These are phyloP conservation scores for Zygoascus flipseniorum DNA, from an alignment of 805 yeast species.

Conservation along the genomic window DNA sequence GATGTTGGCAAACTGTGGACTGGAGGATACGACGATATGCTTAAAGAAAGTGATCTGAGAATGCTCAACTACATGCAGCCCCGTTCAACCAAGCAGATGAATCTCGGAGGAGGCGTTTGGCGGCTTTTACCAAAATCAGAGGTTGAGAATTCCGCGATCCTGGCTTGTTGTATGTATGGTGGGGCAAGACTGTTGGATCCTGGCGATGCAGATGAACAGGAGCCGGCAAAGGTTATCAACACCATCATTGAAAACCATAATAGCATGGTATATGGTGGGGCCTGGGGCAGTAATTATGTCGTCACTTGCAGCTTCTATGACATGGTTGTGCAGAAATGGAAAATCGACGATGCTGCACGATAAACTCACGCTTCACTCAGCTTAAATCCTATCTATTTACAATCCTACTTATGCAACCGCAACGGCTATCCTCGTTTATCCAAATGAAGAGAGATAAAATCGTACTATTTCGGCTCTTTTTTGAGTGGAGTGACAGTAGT, in stretches of 20 bases:
- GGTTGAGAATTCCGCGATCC: slow-evolving; percentile 36
- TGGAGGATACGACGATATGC: slow-evolving; percentile 83
- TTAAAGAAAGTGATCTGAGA: slow-evolving; percentile 63
- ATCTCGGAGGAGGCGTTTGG: slow-evolving; percentile 95
- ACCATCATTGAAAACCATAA: slow-evolving; percentile 48
- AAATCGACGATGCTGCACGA: not conserved
- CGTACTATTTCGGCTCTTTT: too few species aligned
- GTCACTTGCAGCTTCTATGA: slow-evolving; percentile 93
- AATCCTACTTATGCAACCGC: too few species aligned
- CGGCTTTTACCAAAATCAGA: slow-evolving; percentile 58
- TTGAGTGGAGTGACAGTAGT: not conserved
- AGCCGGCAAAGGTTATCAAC: slow-evolving; percentile 11
- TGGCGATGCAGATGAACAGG: slow-evolving; percentile 32
- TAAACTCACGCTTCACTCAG: not conserved
- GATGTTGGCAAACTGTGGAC: slow-evolving; percentile 59
- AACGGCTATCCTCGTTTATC: too few species aligned
- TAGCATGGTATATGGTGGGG: slow-evolving; percentile 95
- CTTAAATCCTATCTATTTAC: too few species aligned
- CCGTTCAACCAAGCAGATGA: slow-evolving; percentile 32
- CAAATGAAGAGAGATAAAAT: too few species aligned
- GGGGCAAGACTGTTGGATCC: slow-evolving; percentile 67
- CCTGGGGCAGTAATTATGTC: slow-evolving; percentile 53
- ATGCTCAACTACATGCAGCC: slow-evolving; percentile 39
- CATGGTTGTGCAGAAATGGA: slow-evolving; percentile 71
- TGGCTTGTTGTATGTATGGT: slow-evolving; percentile 91